Base-by-base conservation (phyloP, 352 stramenopile genomes). In the Phytophthora citrophthora region DNA sequence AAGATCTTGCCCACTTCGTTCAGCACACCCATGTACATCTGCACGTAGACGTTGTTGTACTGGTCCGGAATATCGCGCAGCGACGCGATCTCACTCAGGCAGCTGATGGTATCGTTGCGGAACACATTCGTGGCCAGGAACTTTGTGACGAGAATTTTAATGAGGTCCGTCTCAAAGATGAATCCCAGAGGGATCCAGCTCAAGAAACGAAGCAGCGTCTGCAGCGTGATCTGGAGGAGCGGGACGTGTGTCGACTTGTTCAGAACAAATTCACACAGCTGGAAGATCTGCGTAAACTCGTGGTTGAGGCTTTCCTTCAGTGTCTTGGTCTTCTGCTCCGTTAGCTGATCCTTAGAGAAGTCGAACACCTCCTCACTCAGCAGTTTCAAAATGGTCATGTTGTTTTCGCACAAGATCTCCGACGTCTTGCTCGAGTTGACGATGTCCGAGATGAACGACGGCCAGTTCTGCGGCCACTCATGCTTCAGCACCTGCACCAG, bases 381-480 rank as follows among this genome's bases (percentile, higher is more conserved):
- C 34, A 99, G 83, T 79, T 99, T 99, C 24, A 99, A 80, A 57
- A 99, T 99, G 48, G 96, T 96, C 96, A 99, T 99, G 81, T 99
- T 99, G 87, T 99, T 99, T 76, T 99, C 97, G 70, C 98, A 99
- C 34, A 99, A 76, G 16, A 99, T 86, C 79, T 99, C 97, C 10
- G 86, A 98, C 29, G 91, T 98, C 74, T 95, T 96, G 76, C 88
- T 97, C 46, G 93, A 96, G 60, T 83, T 93, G 29, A 98, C 93
- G 54, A 98, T 97, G 50, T 99, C 95, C 18, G 90, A 88, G 73
- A 99, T 99, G 76, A 99, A 99, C 59, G 86, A 93, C 23, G 97
- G 96, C 98, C 98, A 99, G 76, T 99, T 99, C 70, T 99, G 96
- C 18, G 98, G 98, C 98, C 98, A 99, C 80, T 99, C 98, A 78